A percentile compares a stretch with the other conserved stretches of the same genome.
phyloP scores from a whole-genome alignment of 176 grass and related monocot species.

The Zoysia japonica region DNA sequence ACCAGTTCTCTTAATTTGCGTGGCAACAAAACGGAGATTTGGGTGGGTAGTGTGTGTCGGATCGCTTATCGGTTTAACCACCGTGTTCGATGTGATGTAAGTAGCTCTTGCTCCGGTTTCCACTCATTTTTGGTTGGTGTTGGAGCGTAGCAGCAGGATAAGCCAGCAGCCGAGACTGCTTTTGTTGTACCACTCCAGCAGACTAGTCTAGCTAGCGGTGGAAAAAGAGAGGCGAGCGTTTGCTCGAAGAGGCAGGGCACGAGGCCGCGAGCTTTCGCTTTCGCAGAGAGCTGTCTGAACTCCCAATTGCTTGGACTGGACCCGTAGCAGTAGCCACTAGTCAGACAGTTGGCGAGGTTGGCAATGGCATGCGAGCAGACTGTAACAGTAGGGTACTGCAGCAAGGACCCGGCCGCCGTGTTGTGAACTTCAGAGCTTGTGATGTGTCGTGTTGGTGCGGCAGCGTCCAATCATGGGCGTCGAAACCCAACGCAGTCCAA shows the following conservation, averaged over 20 bases:
- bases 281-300: neutral
- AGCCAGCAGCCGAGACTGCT: neutral
- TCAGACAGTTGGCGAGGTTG: neutral
- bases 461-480: constrained; percentile 24
- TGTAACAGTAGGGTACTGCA: neutral
- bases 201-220: neutral
- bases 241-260: constrained; percentile 4
- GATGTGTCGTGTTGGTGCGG: constrained; percentile 3
- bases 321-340: neutral
- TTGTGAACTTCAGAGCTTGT: neutral
- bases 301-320: constrained; percentile 32
- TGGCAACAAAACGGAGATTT: constrained; percentile 14
- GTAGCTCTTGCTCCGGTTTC: too few relatives aligned
- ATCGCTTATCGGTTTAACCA: too few relatives aligned
- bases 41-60: neutral
- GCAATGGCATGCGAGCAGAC: neutral
- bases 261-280: neutral
- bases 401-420: too few relatives aligned
- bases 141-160: constrained; percentile 4
- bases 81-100: too few relatives aligned
- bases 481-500: neutral
- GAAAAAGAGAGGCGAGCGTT: neutral
- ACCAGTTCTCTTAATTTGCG: neutral
- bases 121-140: neutral
- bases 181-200: too few relatives aligned